Base-by-base conservation (phyloP, 495 filamentous ascomycete species). In the Hypoxylon trugodes region DNA sequence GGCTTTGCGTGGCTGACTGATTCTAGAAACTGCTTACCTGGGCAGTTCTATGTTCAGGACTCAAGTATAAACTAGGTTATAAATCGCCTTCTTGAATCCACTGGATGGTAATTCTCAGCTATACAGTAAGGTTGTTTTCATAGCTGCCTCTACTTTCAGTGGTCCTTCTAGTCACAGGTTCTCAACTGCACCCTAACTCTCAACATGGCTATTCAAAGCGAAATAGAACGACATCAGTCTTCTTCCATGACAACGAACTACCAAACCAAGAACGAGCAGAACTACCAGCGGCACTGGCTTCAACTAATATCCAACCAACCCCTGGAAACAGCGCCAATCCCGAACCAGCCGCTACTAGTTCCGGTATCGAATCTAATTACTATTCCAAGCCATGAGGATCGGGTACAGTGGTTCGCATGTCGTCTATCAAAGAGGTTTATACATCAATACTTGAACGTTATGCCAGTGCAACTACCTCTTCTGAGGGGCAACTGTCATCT, bases 381-480 rank as follows among this genome's bases (percentile, higher is more conserved):
- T 18, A 19, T 7, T 19, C 3, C 6, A n/a, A 8, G 35, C 3
- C 41, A 43, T 13, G 18, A 38, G 8, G 12, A n/a, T 9, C 24
- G 6, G 6, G 37, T 53, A n/a, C 46, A 58, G 3, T 30, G 36
- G 19, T 42, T 59, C 9, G 48, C 42, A 6, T 53, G 22, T n/a
- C 54, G 47, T 15, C n/a, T 66, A 16, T 50, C 55, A 0, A 56
- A 51, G 25, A n/a, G n/a, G 16, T 60, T 38, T 25, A 15, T 32
- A 3, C 36, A 19, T 2, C 49, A 41, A 13, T 66, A 66, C 18
- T 56, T 60, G 9, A 18, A 47, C 24, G 2, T 40, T 12, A 61
- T 56, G 16, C 6, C 25, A 7, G 28, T 43, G 0, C 36, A 35
- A 1, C 48, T 59, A 0, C 54, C 61, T 3, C 16, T 65, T 3